Conservation (phyloP, 1,284 basidiomycete genomes). For the Coriolopsis trogii region DNA sequence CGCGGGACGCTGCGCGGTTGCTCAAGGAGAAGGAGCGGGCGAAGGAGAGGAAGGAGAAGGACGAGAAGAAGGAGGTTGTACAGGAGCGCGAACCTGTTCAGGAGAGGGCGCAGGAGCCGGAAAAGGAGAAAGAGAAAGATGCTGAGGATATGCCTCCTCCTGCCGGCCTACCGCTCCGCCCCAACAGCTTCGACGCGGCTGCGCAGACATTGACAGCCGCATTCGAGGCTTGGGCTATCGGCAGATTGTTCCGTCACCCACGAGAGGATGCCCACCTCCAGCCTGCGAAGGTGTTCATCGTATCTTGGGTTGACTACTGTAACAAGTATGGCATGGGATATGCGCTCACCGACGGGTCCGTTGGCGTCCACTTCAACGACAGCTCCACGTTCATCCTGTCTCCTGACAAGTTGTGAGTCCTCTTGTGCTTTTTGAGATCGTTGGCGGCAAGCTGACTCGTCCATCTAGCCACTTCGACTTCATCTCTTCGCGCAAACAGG, state of each 20-base stretch:
- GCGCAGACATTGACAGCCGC: slow-evolving; percentile 70
- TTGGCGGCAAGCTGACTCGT: slow-evolving; percentile 1
- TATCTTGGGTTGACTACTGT: slow-evolving; percentile 97
- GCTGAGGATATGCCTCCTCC: slow-evolving; percentile 9
- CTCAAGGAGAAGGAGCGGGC: slow-evolving; percentile 17
- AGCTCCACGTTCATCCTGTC: slow-evolving; percentile 85
- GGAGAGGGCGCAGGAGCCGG: slow-evolving; percentile 13
- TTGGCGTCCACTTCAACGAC: slow-evolving; percentile 97
- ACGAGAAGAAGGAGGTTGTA: slow-evolving; percentile 37
- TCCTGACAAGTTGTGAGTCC: slow-evolving; percentile 77
- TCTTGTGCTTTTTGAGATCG: neutral
- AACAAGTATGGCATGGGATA: slow-evolving; percentile 99
- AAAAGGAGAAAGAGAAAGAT: slow-evolving; percentile 28
- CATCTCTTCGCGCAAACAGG: slow-evolving; percentile 65
- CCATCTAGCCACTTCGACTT: slow-evolving; percentile 81
- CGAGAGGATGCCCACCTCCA: slow-evolving; percentile 53
- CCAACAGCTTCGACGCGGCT: slow-evolving; percentile 66
- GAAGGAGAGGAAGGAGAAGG: slow-evolving; percentile 21
- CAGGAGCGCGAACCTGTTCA: too few species aligned
- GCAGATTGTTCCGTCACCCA: slow-evolving; percentile 67
- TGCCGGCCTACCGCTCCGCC: slow-evolving; percentile 32
- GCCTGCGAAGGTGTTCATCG: slow-evolving; percentile 87
- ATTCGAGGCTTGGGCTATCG: slow-evolving; percentile 64
- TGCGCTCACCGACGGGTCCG: slow-evolving; percentile 91
- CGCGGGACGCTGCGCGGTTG: slow-evolving; percentile 7